Evolutionary conservation across 148 eudicot genomes (phyloP), one percentile per base, ranked within the genome.

Genomic region (Cornus suecica): DNA sequence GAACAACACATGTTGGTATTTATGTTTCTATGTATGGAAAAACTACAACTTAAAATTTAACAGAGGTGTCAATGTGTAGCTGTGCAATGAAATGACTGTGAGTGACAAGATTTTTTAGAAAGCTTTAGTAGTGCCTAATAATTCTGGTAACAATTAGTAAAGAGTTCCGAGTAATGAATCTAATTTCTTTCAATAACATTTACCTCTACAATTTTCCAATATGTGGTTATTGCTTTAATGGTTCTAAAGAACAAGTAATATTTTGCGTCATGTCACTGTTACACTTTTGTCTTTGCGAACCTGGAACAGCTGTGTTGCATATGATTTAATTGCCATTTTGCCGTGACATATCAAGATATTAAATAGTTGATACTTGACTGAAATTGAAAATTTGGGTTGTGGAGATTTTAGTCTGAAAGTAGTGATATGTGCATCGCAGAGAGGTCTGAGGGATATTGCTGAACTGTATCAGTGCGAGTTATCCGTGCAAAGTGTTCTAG

Each of bases 391-490:
- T 37, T 68, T 23, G 14, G 58, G 56, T 61, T 24, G 29, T n/a
- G 10, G 5, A 5, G 10, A 14, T 67, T 65, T 66, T 48, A 56
- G 20, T 27, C 32, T 69, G 66, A 71, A 65, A 34, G 37, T 20
- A 64, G 24, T 31, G 34, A 16, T 71, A 14, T 69, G 45, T 56
- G 7, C 74, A 76, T 87, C 73, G 45, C 89, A 95, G 99, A 90
- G 99, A 85, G 87, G 93, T 77, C 67, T 93, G 73, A 91, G 87
- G 83, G 94, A 95, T 74, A 80, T 95, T 73, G 92, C 94, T 42
- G 88, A 84, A 76, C 87, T 95, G 6, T 95, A 95, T 83, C 90
- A 93, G 66, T 86, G 88, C 58, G 85, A 88, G 67, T 28, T 78
- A 37, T 83, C 97, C 76, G 84, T 95, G 80, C 78, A 82, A 56